These are phyloP conservation scores for Drechslerella dactyloides DNA, from an alignment of 2,329 filamentous ascomycete species.

Conservation along the genomic window DNA sequence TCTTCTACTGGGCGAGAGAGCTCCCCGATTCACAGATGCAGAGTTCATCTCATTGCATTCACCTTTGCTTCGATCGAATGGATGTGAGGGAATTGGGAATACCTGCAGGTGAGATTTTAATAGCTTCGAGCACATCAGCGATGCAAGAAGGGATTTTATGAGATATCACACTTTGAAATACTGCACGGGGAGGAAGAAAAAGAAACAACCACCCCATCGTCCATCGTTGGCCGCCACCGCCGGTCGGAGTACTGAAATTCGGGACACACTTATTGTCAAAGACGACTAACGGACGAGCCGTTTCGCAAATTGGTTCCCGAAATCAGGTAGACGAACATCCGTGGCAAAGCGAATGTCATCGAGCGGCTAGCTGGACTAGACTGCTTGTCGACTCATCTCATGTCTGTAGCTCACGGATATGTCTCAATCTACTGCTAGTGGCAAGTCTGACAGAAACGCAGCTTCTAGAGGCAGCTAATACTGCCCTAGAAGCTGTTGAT, in stretches of 20 bases:
- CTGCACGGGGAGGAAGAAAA: conserved; percentile 1
- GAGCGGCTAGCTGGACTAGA: not conserved
- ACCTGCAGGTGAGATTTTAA: conserved; percentile 48
- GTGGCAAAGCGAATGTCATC: conserved; percentile 38
- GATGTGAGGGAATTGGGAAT: conserved; percentile 9
- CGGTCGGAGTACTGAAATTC: conserved; percentile 26
- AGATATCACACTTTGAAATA: not conserved
- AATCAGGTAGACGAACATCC: conserved; percentile 22
- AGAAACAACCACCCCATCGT: too few species aligned
- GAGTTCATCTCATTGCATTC: not conserved
- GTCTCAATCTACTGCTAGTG: conserved; percentile 25
- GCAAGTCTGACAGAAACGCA: not conserved
- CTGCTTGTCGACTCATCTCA: conserved; percentile 22
- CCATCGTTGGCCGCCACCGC: conserved; percentile 27
- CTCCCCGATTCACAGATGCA: not conserved
- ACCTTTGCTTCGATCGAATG: not conserved
- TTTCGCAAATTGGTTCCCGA: conserved; percentile 36
- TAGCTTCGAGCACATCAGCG: not conserved
- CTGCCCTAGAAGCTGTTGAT: not conserved
- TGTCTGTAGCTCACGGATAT: conserved; percentile 7
- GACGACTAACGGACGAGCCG: not conserved
- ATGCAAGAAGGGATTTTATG: too few species aligned
- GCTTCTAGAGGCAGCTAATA: not conserved
- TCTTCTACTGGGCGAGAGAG: not conserved
- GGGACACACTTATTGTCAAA: not conserved